Evolutionary conservation across 495 filamentous ascomycete species (phyloP), one percentile per base, ranked within the genome.

Genomic region (Darksidea phi): DNA sequence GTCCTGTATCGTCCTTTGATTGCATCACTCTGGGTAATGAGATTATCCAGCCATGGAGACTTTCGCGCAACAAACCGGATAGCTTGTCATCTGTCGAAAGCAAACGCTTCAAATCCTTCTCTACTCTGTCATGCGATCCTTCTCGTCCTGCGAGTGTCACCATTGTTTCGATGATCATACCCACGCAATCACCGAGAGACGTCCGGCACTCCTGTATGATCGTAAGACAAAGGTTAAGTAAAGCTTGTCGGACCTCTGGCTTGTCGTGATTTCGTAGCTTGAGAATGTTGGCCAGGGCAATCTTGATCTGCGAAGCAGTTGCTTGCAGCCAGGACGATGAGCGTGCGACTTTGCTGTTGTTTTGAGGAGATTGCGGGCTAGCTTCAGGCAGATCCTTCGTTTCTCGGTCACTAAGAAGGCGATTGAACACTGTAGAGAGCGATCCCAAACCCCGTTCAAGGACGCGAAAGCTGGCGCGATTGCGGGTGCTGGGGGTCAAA

Each of bases 21-120:
- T 91, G 89, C 83, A 97, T 94, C 11, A 89, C 73, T 37, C 90
- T 80, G 2, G 95, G 88, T 25, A 97, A 81, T 17, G 88, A 82
- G 1, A 83, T 81, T 15, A 94, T 79, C 92, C 91, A 96, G 38
- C 81, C 84, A 71, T 95, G 88, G 3, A 95, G 72, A 1, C 84
- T 86, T 25, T 77, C 81, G 67, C 89, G 90, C 46, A 96, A 74
- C 15, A 82, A 74, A 17, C 91, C 88, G 20, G 82, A 72, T 0
- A 95, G 73, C 26, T 81, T 75, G 11, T 80, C 70, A 61, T 94
- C 84, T 17, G 86, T 78, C n/a, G 75, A 78, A 1, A 84, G 78
- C 43, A 90, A 77, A 66, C 86, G 79, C 36, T 76, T 77, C 3
- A 96, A 66, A 11, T 73, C 67, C 17, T 70, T 72, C 3, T 75